phyloP scores from a whole-genome alignment of 2,329 filamentous ascomycete genomes.

The Ceratocystis ficicola region DNA sequence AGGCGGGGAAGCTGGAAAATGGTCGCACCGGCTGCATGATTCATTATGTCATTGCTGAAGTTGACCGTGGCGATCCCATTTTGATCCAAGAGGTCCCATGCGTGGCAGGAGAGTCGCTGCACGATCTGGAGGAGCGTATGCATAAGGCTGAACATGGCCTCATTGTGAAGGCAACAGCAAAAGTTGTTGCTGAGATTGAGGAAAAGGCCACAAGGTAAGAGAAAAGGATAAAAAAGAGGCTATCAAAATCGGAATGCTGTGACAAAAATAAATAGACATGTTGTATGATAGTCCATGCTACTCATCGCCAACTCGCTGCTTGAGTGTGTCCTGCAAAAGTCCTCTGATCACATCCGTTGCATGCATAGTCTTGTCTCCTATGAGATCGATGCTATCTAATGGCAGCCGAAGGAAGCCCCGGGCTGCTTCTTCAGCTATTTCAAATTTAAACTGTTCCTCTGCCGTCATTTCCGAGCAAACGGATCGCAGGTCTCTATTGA shows the following conservation, averaged over 20 bases:
- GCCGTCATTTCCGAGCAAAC: constrained; percentile 59
- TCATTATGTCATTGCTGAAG: constrained; percentile 68
- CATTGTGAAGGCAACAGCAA: constrained; percentile 61
- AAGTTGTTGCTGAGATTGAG: constrained; percentile 34
- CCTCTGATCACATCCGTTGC: constrained; percentile 13
- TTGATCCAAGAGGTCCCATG: constrained; percentile 56
- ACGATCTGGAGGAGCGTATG: constrained; percentile 57
- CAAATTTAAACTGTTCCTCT: constrained; percentile 53
- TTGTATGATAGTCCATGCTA: neutral
- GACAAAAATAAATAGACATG: neutral
- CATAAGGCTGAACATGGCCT: constrained; percentile 65
- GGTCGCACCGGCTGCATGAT: constrained; percentile 75
- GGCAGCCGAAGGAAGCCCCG: constrained; percentile 40
- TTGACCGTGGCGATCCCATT: constrained; percentile 68
- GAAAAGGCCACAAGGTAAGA: constrained; percentile 20
- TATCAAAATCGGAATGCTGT: neutral
- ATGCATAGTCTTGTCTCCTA: constrained; percentile 12
- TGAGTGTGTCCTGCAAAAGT: constrained; percentile 8
- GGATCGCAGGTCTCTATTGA: constrained; percentile 63
- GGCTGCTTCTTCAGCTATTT: constrained; percentile 51
- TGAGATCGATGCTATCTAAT: neutral
- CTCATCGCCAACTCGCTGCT: neutral
- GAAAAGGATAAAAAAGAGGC: neutral
- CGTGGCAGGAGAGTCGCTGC: constrained; percentile 50
- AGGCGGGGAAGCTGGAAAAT: constrained; percentile 50